phyloP scores from a whole-genome alignment of 768 basidiomycete species.

The Sarcodon sp. region DNA sequence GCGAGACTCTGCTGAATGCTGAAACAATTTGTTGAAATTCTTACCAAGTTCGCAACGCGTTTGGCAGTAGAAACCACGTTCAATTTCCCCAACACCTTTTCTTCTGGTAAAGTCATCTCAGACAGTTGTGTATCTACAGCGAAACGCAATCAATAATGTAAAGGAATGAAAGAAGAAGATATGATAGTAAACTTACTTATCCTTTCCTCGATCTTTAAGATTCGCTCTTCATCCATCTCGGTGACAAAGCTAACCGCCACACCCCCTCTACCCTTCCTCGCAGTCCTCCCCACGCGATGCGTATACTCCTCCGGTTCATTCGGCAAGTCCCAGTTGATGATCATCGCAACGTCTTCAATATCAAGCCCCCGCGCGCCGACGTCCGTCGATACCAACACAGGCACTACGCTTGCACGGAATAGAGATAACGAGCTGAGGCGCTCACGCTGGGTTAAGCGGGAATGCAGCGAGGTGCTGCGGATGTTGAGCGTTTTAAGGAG shows the following conservation, averaged over 20 bases:
- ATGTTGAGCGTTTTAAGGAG: slow-evolving; percentile 71
- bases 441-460: slow-evolving; percentile 85
- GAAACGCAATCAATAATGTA: background rate
- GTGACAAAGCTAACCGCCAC: slow-evolving; percentile 91
- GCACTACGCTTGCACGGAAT: slow-evolving; percentile 79
- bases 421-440: slow-evolving; percentile 72
- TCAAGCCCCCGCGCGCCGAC: slow-evolving; percentile 93
- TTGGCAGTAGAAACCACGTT: slow-evolving; percentile 90
- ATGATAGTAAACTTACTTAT: slow-evolving; percentile 49
- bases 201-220: slow-evolving; percentile 72
- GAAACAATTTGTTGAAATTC: slow-evolving; percentile 10
- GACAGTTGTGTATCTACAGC: slow-evolving; percentile 55
- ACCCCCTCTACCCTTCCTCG: slow-evolving; percentile 81
- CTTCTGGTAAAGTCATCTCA: slow-evolving; percentile 70
- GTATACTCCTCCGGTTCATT: slow-evolving; percentile 87
- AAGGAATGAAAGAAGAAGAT: background rate
- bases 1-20: background rate
- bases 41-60: slow-evolving; percentile 86
- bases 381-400: slow-evolving; percentile 89
- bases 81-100: slow-evolving; percentile 68
- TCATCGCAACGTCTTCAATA: slow-evolving; percentile 92
- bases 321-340: slow-evolving; percentile 96
- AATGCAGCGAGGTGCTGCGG: slow-evolving; percentile 84
- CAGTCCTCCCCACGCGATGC: slow-evolving; percentile 90
- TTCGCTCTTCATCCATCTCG: slow-evolving; percentile 79